Evolutionary conservation across 306 rosid genomes (phyloP).

Genomic region (Calophaca sinica): DNA sequence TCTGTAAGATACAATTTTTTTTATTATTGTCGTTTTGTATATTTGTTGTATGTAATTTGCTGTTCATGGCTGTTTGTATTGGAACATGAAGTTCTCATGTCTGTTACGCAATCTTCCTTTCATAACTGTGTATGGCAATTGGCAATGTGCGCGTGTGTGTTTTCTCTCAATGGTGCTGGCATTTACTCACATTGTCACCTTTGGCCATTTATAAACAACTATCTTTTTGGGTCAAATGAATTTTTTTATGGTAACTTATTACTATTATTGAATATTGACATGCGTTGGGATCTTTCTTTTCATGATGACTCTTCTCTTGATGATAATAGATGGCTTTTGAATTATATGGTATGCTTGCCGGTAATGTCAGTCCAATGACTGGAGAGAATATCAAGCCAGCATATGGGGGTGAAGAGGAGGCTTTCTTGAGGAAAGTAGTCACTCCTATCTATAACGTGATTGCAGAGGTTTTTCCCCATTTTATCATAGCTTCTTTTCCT

Average conservation of each 20-base stretch:
- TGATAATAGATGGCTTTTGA: slow-evolving; percentile 93
- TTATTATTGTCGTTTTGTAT: slow-evolving; percentile 2
- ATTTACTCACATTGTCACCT: slow-evolving; percentile 1
- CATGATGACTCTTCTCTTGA: slow-evolving; percentile 37
- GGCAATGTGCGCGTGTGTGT: neutral
- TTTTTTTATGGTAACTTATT: neutral
- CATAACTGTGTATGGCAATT: neutral
- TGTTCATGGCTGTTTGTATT: slow-evolving; percentile 10
- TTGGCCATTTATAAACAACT: neutral
- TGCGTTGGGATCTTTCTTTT: slow-evolving; percentile 45
- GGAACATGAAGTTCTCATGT: slow-evolving; percentile 11
- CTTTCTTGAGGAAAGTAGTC: slow-evolving; percentile 83
- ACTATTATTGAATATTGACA: slow-evolving; percentile 26
- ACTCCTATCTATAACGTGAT: slow-evolving; percentile 94
- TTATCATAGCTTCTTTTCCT: neutral
- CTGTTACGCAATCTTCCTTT: slow-evolving; percentile 1
- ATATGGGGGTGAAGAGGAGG: slow-evolving; percentile 96
- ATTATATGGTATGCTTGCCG: slow-evolving; percentile 98
- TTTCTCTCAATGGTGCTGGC: slow-evolving; percentile 18
- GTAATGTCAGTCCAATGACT: slow-evolving; percentile 98
- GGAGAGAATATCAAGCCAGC: slow-evolving; percentile 99
- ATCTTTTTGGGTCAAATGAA: slow-evolving; percentile 19
- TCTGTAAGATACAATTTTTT: neutral
- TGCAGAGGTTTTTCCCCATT: slow-evolving; percentile 64
- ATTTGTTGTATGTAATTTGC: neutral